Conservation (phyloP, 164 flowering plant genomes). For the Cinnamomum micranthum region DNA sequence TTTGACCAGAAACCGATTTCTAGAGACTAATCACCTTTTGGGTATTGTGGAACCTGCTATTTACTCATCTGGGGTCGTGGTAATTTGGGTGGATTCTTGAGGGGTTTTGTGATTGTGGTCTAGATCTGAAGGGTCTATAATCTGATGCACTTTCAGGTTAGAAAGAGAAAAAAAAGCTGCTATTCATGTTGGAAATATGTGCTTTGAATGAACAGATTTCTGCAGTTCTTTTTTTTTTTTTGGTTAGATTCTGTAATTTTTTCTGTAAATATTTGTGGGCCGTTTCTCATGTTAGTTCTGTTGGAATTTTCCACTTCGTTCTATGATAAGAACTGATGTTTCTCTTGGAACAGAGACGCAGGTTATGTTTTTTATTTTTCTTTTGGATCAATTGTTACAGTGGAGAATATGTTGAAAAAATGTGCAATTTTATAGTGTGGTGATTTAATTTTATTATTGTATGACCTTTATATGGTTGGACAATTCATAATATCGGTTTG, state of each 20-base stretch:
- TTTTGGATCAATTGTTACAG: too few species aligned
- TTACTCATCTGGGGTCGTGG: neutral
- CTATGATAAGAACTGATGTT: too few species aligned
- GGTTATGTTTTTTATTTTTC: too few species aligned
- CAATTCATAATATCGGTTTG: neutral
- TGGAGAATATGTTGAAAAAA: too few species aligned
- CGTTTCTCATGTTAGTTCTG: too few species aligned
- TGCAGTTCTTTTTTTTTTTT: neutral
- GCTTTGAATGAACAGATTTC: neutral
- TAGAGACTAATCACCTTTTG: conserved; percentile 7
- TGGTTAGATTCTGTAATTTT: too few species aligned
- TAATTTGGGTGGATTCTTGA: conserved; percentile 6
- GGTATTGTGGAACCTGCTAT: conserved; percentile 4
- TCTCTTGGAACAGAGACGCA: too few species aligned
- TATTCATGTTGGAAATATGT: too few species aligned
- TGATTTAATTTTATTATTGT: neutral
- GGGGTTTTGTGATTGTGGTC: neutral
- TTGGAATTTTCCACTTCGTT: too few species aligned
- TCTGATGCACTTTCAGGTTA: conserved; percentile 4
- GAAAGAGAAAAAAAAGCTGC: neutral
- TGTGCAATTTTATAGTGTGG: too few species aligned
- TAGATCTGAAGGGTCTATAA: conserved; percentile 6
- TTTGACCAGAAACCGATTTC: neutral
- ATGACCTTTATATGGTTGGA: too few species aligned
- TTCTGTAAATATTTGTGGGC: too few species aligned